These are phyloP conservation scores for Paecilomyces niveus DNA, from an alignment of 2,329 filamentous ascomycete species.

Conservation along the genomic window DNA sequence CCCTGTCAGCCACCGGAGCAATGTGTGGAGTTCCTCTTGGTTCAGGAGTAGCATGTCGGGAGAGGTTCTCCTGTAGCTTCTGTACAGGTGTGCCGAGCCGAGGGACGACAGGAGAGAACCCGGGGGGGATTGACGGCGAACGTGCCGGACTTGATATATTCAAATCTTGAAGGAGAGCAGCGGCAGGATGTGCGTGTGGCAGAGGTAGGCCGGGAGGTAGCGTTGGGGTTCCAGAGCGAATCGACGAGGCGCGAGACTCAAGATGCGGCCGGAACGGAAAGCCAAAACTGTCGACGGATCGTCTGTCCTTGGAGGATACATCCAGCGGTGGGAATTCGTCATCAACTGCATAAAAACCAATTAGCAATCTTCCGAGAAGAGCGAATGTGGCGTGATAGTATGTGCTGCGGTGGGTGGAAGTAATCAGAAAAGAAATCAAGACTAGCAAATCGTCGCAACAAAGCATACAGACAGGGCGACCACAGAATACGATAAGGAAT, in stretches of 20 bases:
- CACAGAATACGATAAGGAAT: constrained; percentile 21
- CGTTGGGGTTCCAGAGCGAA: constrained; percentile 30
- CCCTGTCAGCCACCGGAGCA: constrained; percentile 13
- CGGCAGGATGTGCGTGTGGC: constrained; percentile 32
- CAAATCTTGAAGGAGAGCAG: constrained; percentile 26
- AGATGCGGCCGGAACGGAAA: constrained; percentile 29
- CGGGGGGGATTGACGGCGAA: constrained; percentile 13
- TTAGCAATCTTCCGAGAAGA: constrained; percentile 17
- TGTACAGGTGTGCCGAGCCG: constrained; percentile 23
- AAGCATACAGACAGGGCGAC: constrained; percentile 12
- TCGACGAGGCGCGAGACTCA: constrained; percentile 18
- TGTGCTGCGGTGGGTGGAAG: constrained; percentile 5
- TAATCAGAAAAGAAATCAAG: constrained; percentile 8
- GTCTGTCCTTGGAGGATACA: constrained; percentile 27
- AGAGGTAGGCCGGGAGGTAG: constrained; percentile 36
- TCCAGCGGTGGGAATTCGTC: constrained; percentile 43
- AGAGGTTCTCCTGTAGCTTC: constrained; percentile 13
- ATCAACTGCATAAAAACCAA: constrained; percentile 28
- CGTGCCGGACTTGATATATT: constrained; percentile 23
- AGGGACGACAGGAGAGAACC: constrained; percentile 17
- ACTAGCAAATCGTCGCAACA: constrained; percentile 12
- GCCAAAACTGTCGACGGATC: constrained; percentile 27
- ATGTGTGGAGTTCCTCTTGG: constrained; percentile 12
- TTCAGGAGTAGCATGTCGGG: constrained; percentile 22
- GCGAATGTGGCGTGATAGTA: neutral